These are phyloP conservation scores for Fonsecaea monophora DNA, from an alignment of 2,329 filamentous ascomycete genomes.

Conservation along the genomic window DNA sequence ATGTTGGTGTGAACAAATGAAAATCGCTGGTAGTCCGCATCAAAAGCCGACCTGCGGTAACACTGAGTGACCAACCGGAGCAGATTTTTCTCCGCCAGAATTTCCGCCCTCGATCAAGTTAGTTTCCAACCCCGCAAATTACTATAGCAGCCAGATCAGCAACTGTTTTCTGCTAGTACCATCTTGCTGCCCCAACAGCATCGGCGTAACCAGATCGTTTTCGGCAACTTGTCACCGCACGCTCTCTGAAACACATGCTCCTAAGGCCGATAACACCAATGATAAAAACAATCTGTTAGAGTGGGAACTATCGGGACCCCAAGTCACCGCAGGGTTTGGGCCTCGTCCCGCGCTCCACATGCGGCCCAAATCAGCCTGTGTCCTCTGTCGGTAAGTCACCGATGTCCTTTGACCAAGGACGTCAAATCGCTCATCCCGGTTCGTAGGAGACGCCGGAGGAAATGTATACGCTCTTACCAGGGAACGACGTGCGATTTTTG, in stretches of 20 bases:
- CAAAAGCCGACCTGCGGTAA: background rate
- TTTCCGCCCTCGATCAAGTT: background rate
- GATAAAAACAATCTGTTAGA: background rate
- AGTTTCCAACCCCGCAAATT: background rate
- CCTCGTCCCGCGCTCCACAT: background rate
- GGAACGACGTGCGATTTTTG: conserved; percentile 4
- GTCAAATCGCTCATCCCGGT: conserved; percentile 1
- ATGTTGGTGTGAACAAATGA: background rate
- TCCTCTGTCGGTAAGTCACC: conserved; percentile 30
- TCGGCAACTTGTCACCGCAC: background rate
- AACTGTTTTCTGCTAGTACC: background rate
- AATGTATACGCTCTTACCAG: conserved; percentile 19
- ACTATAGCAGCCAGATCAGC: background rate
- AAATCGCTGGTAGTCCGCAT: background rate
- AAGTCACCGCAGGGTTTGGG: background rate
- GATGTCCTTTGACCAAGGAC: background rate
- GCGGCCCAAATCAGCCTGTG: conserved; percentile 25
- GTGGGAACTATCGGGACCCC: background rate
- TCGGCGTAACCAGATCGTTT: background rate
- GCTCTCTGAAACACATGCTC: background rate
- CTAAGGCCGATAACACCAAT: background rate
- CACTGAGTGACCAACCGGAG: background rate
- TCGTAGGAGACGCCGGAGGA: conserved; percentile 30
- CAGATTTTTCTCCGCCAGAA: background rate
- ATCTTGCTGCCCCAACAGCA: background rate